Base-by-base conservation (phyloP, 2,329 filamentous ascomycete genomes). In the Alternaria angustiovoidea region DNA sequence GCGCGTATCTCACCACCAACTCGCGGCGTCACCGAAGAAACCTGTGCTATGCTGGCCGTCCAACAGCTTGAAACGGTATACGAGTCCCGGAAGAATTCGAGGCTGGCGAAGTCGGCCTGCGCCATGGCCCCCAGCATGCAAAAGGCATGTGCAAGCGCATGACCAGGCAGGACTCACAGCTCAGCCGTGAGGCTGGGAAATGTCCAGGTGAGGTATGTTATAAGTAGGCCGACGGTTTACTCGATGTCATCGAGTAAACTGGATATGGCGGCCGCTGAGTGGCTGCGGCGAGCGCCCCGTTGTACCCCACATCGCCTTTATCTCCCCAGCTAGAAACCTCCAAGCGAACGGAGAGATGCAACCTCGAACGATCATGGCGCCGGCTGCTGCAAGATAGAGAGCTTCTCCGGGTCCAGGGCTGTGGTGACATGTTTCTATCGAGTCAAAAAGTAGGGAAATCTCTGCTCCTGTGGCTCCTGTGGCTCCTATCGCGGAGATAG, bases 191-290 rank as follows among this genome's bases (percentile, higher is more conserved):
- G 22, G 48, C 46, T 38, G 56, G 44, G 30, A 59, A 51, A 48
- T 47, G 57, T 43, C 54, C 36, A 46, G 57, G 38, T 20, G 51
- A 43, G n/a, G 42, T 54, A 41, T 62, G 62, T 66, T 66, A 66
- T 66, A 65, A 52, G 52, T 34, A 36, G 43, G 52, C 57, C 47
- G 59, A 38, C 55, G 47, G 18, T 63, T 73, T 74, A 74, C 69
- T 72, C 69, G 67, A 74, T 73, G 41, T 12, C 49, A 74, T 73
- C 64, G 71, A 72, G 70, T 73, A 71, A 73, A 64, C 38, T 48
- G 54, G 57, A 46, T 49, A 57, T 9, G 57, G 48, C 38, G 47
- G 38, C 28, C 43, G 39, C 53, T 72, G 49, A 71, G 59, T 67
- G 67, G 71, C 51, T 49, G 44, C 14, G 20, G 30, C 39, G 58